Percentiles rank a stretch among this genome's conserved stretches.
phyloP scores from a whole-genome alignment of 2,329 filamentous ascomycete genomes.

The Clonostachys sp. region DNA sequence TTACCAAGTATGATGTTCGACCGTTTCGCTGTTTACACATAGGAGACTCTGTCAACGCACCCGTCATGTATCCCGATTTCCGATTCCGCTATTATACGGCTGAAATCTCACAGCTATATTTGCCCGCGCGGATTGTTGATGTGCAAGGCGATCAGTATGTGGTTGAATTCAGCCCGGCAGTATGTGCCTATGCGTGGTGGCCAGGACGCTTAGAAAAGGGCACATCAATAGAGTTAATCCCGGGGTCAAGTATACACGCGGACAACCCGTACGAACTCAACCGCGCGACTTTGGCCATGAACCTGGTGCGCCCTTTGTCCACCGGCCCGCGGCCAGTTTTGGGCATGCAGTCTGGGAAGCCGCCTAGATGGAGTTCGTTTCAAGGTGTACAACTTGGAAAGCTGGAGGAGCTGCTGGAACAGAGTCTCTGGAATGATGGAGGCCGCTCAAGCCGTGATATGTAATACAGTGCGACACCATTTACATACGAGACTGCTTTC shows the following conservation, averaged over 20 bases:
- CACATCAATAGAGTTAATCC: conserved; percentile 3
- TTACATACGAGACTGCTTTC: too few relatives aligned
- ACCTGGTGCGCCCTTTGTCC: conserved; percentile 4
- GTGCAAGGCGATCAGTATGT: conserved; percentile 5
- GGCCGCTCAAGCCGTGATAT: too few relatives aligned
- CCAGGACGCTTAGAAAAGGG: conserved; percentile 3
- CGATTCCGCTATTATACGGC: too few relatives aligned
- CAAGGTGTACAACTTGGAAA: too few relatives aligned
- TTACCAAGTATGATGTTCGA: too few relatives aligned
- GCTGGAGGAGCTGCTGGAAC: too few relatives aligned
- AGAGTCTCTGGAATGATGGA: too few relatives aligned
- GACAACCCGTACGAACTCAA: conserved; percentile 4
- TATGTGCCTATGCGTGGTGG: neutral
- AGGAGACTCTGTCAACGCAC: too few relatives aligned
- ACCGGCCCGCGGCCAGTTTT: conserved; percentile 3
- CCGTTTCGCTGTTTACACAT: too few relatives aligned
- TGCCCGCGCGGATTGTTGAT: conserved; percentile 4
- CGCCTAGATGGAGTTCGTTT: neutral
- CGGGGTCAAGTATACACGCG: conserved; percentile 2
- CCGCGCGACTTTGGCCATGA: conserved; percentile 3
- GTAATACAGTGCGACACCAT: too few relatives aligned
- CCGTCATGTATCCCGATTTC: too few relatives aligned
- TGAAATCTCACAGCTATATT: conserved; percentile 2
- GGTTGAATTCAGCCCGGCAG: conserved; percentile 4
- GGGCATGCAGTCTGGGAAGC: conserved; percentile 5